Evolutionary conservation across 306 rosid genomes (phyloP), one percentile per base, ranked within the genome.

Genomic region (Oemleria cerasiformis): DNA sequence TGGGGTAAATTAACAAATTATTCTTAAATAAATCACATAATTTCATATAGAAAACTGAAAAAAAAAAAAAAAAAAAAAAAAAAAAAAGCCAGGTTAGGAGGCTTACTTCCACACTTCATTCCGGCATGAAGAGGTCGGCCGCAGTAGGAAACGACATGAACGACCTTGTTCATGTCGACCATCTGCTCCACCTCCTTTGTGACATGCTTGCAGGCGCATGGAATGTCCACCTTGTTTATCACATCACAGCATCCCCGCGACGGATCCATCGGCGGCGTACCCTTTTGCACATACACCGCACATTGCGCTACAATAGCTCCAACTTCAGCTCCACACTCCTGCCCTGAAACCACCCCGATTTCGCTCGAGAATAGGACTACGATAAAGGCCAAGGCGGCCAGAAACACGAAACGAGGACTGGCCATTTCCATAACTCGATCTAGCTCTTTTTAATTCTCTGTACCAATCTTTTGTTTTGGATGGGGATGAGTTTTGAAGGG

Each of bases 91-190:
- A 25, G 9, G 25, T 51, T n/a, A 11, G 25, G 57, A 23, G 1
- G n/a, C 13, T 8, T 19, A 51, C 60, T 55, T 67, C 78, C 78
- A 81, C 81, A 72, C 16, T 76, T 55, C 8, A n/a, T 67, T 34
- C 81, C 78, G 25, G 15, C 43, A 21, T 51, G 42, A 36, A 73
- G 34, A 43, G 71, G 59, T 44, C 5, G 54, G 40, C 78, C 65
- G 55, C 84, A 80, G 25, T 5, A 23, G 40, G 42, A 10, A 0
- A 70, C 75, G 21, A 72, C 72, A 63, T 61, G 40, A 30, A 76
- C 34, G 14, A 67, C 74, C 51, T 80, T 76, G 8, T 45, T 15
- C 65, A 76, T 72, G 74, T 76, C 81, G n/a, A 81, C 0, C 41
- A 63, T 0, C 45, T 15, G 6, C 78, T 72, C 50, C 4, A 80